Base-by-base conservation (phyloP, 2,329 filamentous ascomycete species). In the Pseudogymnoascus verrucosus region DNA sequence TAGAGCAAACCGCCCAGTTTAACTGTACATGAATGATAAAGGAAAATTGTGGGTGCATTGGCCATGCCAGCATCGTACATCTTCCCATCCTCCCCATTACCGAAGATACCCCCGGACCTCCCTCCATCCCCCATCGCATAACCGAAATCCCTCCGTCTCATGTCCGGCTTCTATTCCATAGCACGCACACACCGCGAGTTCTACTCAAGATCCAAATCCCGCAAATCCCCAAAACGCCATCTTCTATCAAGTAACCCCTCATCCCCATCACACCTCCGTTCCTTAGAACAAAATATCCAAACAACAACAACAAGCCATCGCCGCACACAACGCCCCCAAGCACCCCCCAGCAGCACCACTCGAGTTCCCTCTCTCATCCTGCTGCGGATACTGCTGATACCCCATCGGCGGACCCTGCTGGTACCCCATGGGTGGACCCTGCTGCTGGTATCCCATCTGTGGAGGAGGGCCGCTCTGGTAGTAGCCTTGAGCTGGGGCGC, bases 231-330 rank as follows among this genome's bases (percentile, higher is more conserved):
- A 31, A 54, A 54, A 54, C 47, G 47, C 47, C 47, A 26, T 28
- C 19, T 14, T 54, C 16, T 31, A 16, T 23, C 44, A 54, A 14
- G 14, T 54, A 54, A 54, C 10, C 3, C 23, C 23, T 2, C 5
- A 31, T 4, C 3, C 26, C 23, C 47, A 11, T 2, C 47, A 47
- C n/a, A 47, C 12, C 14, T 12, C 28, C 26, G 1, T 28, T 23
- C 44, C 57, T 68, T 78, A 80, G 67, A 81, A 80, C 69, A 82
- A 69, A 65, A 78, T 75, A 67, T 82, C 79, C 72, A 82, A 75
- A 74, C 79, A 82, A 68, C 79, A 82, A 68, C 80, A 82, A 68
- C 79, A 80, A 39, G 80, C 79, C 71, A 80, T 66, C 63, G 73
- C 75, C 8, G 75, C 79, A 65, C 79, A 70, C 47, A 79, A 67